Conservation (phyloP, 1,284 basidiomycete genomes). For the Ganoderma lucidum region DNA sequence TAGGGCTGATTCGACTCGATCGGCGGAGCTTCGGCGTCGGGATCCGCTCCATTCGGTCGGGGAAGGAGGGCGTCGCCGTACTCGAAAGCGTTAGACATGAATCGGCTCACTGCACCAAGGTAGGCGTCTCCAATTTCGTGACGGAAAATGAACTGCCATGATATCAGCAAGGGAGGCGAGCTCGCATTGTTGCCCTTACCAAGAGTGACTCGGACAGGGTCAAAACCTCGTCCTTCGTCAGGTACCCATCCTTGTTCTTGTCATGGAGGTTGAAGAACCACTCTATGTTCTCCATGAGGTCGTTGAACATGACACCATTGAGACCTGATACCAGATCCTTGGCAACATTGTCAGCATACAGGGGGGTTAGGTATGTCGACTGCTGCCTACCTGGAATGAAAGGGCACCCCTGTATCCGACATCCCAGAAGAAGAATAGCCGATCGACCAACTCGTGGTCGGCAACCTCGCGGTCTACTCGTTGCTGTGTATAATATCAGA, state of each 20-base stretch:
- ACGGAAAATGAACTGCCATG: conserved; percentile 91
- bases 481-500: conserved; percentile 54
- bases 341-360: not conserved
- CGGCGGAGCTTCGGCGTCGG: conserved; percentile 55
- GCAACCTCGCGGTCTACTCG: conserved; percentile 81
- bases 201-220: conserved; percentile 94
- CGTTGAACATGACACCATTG: conserved; percentile 94
- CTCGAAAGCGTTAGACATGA: conserved; percentile 97
- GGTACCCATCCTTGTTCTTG: conserved; percentile 93
- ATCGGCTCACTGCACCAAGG: conserved; percentile 92
- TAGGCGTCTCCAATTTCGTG: conserved; percentile 98
- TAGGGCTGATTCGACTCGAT: conserved; percentile 84
- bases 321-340: conserved; percentile 93
- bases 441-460: conserved; percentile 84
- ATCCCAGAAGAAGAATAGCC: conserved; percentile 95
- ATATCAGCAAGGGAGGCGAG: not conserved
- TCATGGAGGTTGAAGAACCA: conserved; percentile 99
- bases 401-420: conserved; percentile 79
- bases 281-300: conserved; percentile 97
- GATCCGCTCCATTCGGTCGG: conserved; percentile 52
- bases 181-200: conserved; percentile 55
- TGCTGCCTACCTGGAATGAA: conserved; percentile 75
- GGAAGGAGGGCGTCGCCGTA: conserved; percentile 89
- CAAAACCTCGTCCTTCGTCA: conserved; percentile 97
- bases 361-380: not conserved